Evolutionary conservation across 768 basidiomycete genomes (phyloP), one percentile per base, ranked within the genome.

Genomic region (Pholiota molesta): DNA sequence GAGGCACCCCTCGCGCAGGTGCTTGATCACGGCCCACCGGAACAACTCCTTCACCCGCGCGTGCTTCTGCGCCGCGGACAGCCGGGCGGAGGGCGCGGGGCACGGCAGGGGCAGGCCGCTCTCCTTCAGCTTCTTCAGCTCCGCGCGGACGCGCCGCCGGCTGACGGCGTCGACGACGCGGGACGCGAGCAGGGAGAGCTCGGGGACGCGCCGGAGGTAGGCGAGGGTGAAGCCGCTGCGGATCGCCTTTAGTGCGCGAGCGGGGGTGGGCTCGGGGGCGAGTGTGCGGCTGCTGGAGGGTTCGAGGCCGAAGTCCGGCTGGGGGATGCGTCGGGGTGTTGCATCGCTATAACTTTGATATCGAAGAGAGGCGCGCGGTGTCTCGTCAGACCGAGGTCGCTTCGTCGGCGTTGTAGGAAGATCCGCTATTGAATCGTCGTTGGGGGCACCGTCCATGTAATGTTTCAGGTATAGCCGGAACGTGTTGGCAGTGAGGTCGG

Each of bases 401-500:
- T 79, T 83, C 1, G 75, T 81, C 0, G 81, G 79, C 14, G 78
- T 76, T 26, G 60, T 44, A n/a, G 77, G 68, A n/a, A n/a, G 28
- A 63, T 64, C 51, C 10, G 63, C n/a, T 23, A 63, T 28, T 40
- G 60, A 62, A 16, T 53, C 51, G 67, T 58, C 60, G 49, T 52
- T 39, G 23, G 42, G 35, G 9, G 79, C 81, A 66, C 87, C 78
- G 66, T 90, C 86, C 88, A 94, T 89, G 72, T 86, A 93, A 65
- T 92, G 88, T 65, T 90, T 91, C 62, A 94, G 65, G 66, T 94
- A 92, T 40, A 91, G 82, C 11, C 88, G 82, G 70, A 94, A 91
- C 0, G 86, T 89, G 62, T 88, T 88, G 3, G 78, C 82, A 2
- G 85, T 92, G 28, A 94, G 83, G 59, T 92, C 89, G 19, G 79